Percentiles rank a stretch among this genome's conserved stretches.
Conservation (phyloP, 2,329 filamentous ascomycete species). For the Pseudogymnoascus sp. region DNA sequence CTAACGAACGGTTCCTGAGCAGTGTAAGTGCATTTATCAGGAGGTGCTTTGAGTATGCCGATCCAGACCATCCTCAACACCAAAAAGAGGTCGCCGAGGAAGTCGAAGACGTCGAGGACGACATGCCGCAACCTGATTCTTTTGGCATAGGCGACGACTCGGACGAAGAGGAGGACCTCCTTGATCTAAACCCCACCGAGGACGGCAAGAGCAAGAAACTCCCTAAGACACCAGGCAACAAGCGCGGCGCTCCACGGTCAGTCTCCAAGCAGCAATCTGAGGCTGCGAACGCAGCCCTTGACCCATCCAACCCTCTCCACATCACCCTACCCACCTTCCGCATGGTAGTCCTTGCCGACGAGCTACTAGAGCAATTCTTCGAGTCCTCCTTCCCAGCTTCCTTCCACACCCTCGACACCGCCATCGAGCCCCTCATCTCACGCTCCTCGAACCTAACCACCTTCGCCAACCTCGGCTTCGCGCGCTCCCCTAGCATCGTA, state of each 20-base stretch:
- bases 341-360: constrained; percentile 96
- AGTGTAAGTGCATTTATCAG: constrained; percentile 95
- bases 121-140: constrained; percentile 41
- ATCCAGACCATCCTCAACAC: constrained; percentile 72
- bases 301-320: constrained; percentile 86
- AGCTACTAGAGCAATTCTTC: constrained; percentile 93
- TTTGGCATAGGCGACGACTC: constrained; percentile 74
- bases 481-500: constrained; percentile 42
- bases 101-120: constrained; percentile 24
- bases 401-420: constrained; percentile 73
- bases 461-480: constrained; percentile 66
- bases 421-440: constrained; percentile 34
- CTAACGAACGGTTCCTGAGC: constrained; percentile 82
- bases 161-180: constrained; percentile 52
- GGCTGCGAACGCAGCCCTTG: constrained; percentile 80
- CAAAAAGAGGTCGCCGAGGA: constrained; percentile 33
- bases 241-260: constrained; percentile 29
- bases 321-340: constrained; percentile 97
- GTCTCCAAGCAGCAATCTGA: constrained; percentile 62
- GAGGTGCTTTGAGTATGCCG: constrained; percentile 95
- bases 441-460: constrained; percentile 72
- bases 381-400: constrained; percentile 91
- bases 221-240: constrained; percentile 23
- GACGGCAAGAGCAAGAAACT: constrained; percentile 27
- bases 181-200: constrained; percentile 46